Conservation (phyloP, 495 filamentous ascomycete genomes). For the Barbatosphaeria neglecta region DNA sequence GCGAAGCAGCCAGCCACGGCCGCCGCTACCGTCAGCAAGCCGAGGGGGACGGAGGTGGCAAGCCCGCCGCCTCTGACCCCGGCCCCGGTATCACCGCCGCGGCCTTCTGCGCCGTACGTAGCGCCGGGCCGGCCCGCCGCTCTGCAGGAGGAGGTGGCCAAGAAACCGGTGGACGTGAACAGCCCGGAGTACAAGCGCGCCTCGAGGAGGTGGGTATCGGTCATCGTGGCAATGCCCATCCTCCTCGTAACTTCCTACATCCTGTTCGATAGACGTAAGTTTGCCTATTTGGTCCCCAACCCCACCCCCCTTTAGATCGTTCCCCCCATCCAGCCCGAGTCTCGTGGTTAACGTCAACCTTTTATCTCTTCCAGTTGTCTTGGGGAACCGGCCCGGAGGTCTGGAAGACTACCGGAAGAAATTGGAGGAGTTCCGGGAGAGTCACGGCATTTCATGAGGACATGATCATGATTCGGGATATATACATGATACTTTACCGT, state of each 20-base stretch:
- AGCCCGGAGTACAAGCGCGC: constrained; percentile 29
- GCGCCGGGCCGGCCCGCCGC: background rate
- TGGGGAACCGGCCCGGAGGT: background rate
- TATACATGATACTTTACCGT: too few species aligned
- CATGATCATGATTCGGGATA: background rate
- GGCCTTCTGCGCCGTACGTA: background rate
- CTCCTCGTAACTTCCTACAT: constrained; percentile 33
- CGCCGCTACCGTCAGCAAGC: background rate
- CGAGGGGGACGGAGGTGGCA: background rate
- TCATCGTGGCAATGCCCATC: constrained; percentile 34
- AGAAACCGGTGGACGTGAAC: constrained; percentile 14
- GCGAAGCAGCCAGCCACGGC: background rate
- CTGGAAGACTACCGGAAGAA: background rate
- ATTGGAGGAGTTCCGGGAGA: background rate
- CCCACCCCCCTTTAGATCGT: too few species aligned
- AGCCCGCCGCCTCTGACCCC: background rate
- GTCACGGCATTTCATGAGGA: background rate
- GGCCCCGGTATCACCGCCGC: background rate
- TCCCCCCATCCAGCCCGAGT: background rate
- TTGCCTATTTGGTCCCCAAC: too few species aligned
- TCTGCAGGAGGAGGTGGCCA: background rate
- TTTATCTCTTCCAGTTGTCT: background rate
- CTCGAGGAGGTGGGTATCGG: constrained; percentile 21
- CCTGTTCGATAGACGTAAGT: constrained; percentile 29
- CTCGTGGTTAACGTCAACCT: background rate